phyloP scores from a whole-genome alignment of 1,139 yeast species.

The Insectozyma bohioensis region DNA sequence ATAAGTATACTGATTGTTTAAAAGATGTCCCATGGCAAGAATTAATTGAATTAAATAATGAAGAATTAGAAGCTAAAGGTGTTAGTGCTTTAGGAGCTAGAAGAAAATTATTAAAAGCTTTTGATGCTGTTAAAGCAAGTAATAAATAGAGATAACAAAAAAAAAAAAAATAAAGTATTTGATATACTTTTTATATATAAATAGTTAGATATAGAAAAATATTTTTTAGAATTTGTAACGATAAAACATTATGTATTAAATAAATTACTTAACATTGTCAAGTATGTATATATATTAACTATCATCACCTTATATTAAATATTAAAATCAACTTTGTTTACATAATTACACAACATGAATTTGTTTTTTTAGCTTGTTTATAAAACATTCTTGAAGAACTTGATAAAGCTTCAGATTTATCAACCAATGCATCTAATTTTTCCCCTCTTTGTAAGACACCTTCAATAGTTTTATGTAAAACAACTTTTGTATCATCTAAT shows the following conservation, averaged over 20 bases:
- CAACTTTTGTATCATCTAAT: conserved; percentile 95
- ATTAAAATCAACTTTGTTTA: conserved; percentile 24
- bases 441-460: conserved; percentile 95
- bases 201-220: conserved; percentile 1
- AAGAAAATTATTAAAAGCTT: conserved; percentile 86
- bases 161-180: conserved; percentile 7
- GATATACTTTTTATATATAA: conserved; percentile 10
- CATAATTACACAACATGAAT: conserved; percentile 88
- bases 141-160: conserved; percentile 3
- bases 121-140: conserved; percentile 63
- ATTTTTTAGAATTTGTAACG: no score
- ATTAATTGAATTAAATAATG: conserved; percentile 69
- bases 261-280: background rate
- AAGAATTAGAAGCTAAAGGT: conserved; percentile 71
- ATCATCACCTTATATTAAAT: background rate
- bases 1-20: conserved; percentile 87
- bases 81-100: conserved; percentile 95
- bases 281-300: background rate
- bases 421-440: conserved; percentile 89
- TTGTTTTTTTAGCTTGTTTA: conserved; percentile 96
- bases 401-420: conserved; percentile 90
- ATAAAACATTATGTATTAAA: background rate
- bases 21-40: conserved; percentile 78
- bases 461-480: conserved; percentile 93
- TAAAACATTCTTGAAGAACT: conserved; percentile 90